Evolutionary conservation across 768 basidiomycete genomes (phyloP).

Genomic region (Udeniomyces megalosporus): DNA sequence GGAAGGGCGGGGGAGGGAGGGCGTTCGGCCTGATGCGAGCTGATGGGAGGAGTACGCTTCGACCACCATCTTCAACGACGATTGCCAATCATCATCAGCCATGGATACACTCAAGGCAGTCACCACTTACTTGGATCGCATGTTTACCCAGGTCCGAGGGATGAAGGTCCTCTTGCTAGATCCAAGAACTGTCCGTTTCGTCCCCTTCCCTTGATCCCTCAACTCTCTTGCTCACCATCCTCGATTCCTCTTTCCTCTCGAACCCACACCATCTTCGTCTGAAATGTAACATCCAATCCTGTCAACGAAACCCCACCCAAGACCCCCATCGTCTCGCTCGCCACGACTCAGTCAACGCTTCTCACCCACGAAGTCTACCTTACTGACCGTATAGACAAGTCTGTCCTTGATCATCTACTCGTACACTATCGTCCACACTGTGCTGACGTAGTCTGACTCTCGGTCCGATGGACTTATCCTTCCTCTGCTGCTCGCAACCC

Average conservation of each 20-base stretch:
- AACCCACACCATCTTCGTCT: too few relatives aligned
- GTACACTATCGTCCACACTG: too few relatives aligned
- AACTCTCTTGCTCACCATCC: background rate
- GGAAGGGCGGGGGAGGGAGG: background rate
- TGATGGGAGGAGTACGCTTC: too few relatives aligned
- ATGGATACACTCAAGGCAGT: slow-evolving; percentile 97
- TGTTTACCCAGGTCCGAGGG: slow-evolving; percentile 64
- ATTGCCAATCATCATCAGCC: background rate
- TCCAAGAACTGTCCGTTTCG: slow-evolving; percentile 73
- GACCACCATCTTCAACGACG: too few relatives aligned
- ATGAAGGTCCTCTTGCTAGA: slow-evolving; percentile 97
- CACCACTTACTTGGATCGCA: slow-evolving; percentile 77
- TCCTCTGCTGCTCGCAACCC: too few relatives aligned
- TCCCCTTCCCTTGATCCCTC: background rate
- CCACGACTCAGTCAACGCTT: slow-evolving; percentile 81
- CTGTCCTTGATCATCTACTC: too few relatives aligned
- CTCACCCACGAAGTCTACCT: slow-evolving; percentile 93
- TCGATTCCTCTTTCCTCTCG: background rate
- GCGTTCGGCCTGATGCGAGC: background rate
- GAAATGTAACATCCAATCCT: background rate
- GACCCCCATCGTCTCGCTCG: slow-evolving; percentile 91
- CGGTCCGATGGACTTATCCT: too few relatives aligned
- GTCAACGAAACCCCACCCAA: background rate
- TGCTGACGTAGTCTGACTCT: too few relatives aligned
- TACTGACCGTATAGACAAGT: slow-evolving; percentile 94